A percentile compares a stretch with the other conserved stretches of the same genome.
phyloP scores from a whole-genome alignment of 2,329 filamentous ascomycete genomes.

The Magnaporthiopsis incrustans region DNA sequence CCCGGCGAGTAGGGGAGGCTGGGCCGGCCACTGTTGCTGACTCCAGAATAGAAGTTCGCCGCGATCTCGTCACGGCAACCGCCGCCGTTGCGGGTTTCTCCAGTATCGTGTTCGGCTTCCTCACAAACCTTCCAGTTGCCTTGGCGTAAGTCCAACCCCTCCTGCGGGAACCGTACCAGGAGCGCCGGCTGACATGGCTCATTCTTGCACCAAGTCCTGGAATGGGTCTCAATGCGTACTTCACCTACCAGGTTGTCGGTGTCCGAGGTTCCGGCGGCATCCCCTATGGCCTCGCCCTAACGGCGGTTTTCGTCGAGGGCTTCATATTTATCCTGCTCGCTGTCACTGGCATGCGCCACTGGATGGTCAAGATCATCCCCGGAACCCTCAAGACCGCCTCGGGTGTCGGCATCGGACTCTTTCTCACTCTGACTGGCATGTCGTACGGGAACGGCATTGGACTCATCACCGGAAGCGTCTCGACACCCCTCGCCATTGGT shows the following conservation, averaged over 20 bases:
- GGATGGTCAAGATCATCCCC: slow-evolving; percentile 60
- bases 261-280: slow-evolving; percentile 48
- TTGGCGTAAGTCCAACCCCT: slow-evolving; percentile 48
- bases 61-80: slow-evolving; percentile 75
- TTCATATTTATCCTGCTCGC: slow-evolving; percentile 57
- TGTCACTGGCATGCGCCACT: slow-evolving; percentile 62
- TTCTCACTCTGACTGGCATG: slow-evolving; percentile 55
- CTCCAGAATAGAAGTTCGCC: slow-evolving; percentile 46
- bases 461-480: slow-evolving; percentile 61
- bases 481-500: slow-evolving; percentile 67
- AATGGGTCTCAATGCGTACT: slow-evolving; percentile 62
- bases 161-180: slow-evolving; percentile 4
- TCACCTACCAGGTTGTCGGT: slow-evolving; percentile 59
- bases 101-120: slow-evolving; percentile 68
- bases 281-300: slow-evolving; percentile 52
- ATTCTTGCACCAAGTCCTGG: slow-evolving; percentile 41
- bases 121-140: slow-evolving; percentile 74
- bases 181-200: slow-evolving; percentile 9
- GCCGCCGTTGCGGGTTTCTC: slow-evolving; percentile 71
- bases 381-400: slow-evolving; percentile 55
- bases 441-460: slow-evolving; percentile 80
- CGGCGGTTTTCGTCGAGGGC: slow-evolving; percentile 57
- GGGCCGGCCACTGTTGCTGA: slow-evolving; percentile 5
- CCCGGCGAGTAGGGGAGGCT: slow-evolving; percentile 5
- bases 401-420: slow-evolving; percentile 57